Percentiles rank a stretch among this genome's conserved stretches.
These are phyloP conservation scores for Ophiostoma ips DNA, from an alignment of 2,329 filamentous ascomycete genomes.

Conservation along the genomic window DNA sequence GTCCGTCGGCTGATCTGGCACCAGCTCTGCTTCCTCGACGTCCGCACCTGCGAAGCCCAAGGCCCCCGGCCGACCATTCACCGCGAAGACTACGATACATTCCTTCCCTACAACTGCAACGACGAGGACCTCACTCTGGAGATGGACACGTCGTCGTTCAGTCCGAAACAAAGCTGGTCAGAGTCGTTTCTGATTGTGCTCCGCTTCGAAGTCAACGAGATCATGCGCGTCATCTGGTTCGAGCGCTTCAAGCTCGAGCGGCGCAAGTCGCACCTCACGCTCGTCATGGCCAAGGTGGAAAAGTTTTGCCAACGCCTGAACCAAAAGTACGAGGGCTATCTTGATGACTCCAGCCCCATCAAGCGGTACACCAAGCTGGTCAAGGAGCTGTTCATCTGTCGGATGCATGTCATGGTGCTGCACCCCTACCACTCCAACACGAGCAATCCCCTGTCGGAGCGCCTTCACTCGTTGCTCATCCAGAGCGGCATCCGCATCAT, in stretches of 20 bases:
- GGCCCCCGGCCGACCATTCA: conserved; percentile 58
- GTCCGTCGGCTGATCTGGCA: conserved; percentile 62
- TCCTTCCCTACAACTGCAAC: conserved; percentile 56
- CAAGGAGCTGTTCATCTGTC: conserved; percentile 48
- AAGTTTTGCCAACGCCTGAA: conserved; percentile 51
- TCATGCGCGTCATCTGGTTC: conserved; percentile 56
- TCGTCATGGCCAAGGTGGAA: conserved; percentile 54
- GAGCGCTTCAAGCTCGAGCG: conserved; percentile 52
- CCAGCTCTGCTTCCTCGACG: conserved; percentile 63
- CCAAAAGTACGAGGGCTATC: conserved; percentile 49
- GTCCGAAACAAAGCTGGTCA: conserved; percentile 39
- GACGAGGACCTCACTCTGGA: conserved; percentile 44
- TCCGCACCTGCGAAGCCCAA: conserved; percentile 60
- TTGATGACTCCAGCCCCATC: conserved; percentile 44
- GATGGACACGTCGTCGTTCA: conserved; percentile 27
- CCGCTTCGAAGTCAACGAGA: conserved; percentile 59
- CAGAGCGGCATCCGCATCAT: conserved; percentile 41
- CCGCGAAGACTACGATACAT: conserved; percentile 62
- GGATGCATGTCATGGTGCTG: conserved; percentile 52
- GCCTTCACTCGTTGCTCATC: conserved; percentile 49
- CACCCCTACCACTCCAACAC: conserved; percentile 48
- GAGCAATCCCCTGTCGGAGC: conserved; percentile 39
- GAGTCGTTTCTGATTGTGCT: conserved; percentile 54
- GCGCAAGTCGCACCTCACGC: conserved; percentile 46
- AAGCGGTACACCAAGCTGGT: conserved; percentile 51